phyloP scores from a whole-genome alignment of 2,329 filamentous ascomycete genomes.

The Ophiostoma himal-ulmi region DNA sequence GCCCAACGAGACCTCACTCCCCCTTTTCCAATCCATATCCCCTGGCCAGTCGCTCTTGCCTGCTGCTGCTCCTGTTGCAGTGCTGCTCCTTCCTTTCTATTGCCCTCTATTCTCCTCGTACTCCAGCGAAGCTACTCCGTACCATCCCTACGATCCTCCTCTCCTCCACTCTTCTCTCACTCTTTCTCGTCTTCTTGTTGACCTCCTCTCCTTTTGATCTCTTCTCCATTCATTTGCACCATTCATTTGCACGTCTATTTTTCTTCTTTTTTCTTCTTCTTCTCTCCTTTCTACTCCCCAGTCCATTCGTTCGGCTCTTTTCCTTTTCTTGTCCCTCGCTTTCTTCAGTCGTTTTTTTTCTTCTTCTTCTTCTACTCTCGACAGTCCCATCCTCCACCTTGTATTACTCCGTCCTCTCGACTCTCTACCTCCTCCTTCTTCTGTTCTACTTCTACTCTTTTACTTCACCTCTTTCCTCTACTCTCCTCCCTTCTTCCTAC shows the following conservation, averaged over 20 bases:
- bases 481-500: too few species aligned
- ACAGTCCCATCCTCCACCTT: not conserved
- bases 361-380: constrained; percentile 28
- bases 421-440: not conserved
- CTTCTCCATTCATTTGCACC: constrained; percentile 3
- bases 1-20: constrained; percentile 27
- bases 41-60: constrained; percentile 23
- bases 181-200: constrained; percentile 26
- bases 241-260: constrained; percentile 1
- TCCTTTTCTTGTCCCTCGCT: constrained; percentile 26
- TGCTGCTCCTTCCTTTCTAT: constrained; percentile 9
- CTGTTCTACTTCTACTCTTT: not conserved
- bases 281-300: constrained; percentile 14
- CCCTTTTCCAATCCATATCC: constrained; percentile 28
- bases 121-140: constrained; percentile 15
- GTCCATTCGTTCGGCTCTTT: constrained; percentile 17
- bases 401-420: not conserved
- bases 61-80: not conserved
- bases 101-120: too few species aligned
- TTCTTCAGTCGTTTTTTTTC: constrained; percentile 31
- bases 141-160: constrained; percentile 9
- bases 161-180: constrained; percentile 24
- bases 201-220: constrained; percentile 21
- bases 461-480: not conserved
- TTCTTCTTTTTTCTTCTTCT: constrained; percentile 27